Conservation (phyloP, 305 asterid species). For the Solanum aculeatissimum region DNA sequence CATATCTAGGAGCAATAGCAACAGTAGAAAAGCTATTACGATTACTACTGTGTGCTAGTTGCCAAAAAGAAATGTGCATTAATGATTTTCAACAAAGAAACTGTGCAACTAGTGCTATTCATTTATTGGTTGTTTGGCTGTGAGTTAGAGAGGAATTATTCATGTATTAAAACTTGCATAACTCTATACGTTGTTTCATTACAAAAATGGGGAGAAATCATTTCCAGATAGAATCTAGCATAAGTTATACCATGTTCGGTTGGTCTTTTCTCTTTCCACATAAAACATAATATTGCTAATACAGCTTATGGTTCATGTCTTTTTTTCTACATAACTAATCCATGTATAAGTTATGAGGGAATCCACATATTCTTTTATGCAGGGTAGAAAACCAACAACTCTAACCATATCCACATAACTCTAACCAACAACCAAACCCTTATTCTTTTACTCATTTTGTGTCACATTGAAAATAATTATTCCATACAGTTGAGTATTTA, state of each 20-base stretch:
- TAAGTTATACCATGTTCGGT: not conserved
- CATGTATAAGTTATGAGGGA: not conserved
- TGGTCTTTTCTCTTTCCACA: not conserved
- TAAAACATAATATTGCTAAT: not conserved
- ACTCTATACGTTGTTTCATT: not conserved
- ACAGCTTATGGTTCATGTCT: not conserved
- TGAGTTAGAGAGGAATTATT: not conserved
- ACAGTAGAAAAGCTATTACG: not conserved
- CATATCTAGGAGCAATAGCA: not conserved
- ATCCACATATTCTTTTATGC: not conserved
- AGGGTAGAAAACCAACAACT: not conserved
- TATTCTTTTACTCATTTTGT: not conserved
- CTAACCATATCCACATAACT: not conserved
- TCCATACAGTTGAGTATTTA: slow-evolving; percentile 10
- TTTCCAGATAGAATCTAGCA: not conserved
- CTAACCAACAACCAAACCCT: not conserved
- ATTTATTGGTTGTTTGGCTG: not conserved
- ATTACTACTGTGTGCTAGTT: not conserved
- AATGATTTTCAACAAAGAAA: not conserved
- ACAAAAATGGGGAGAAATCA: not conserved
- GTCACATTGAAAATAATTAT: not conserved
- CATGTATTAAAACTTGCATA: not conserved
- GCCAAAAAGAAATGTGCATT: not conserved
- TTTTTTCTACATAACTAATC: not conserved
- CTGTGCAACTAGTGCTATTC: not conserved